phyloP scores from a whole-genome alignment of 2,329 filamentous ascomycete genomes.

The Penicillium sp. region DNA sequence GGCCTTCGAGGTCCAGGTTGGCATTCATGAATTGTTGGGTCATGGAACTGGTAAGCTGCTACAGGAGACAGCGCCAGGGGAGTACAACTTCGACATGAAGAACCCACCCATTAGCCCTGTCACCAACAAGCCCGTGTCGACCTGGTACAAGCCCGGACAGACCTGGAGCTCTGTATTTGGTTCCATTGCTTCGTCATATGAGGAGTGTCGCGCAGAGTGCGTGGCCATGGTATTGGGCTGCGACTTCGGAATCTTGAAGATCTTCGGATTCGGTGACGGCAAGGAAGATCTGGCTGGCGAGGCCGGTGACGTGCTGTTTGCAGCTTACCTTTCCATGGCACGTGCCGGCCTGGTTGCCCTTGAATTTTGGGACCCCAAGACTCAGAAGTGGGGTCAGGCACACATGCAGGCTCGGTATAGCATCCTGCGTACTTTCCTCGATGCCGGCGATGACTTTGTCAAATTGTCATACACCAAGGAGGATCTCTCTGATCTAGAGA shows the following conservation, averaged over 20 bases:
- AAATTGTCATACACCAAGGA: constrained; percentile 72
- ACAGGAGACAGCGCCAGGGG: constrained; percentile 78
- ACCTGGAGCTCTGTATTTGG: constrained; percentile 95
- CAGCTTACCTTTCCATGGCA: constrained; percentile 89
- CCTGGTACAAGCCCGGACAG: constrained; percentile 92
- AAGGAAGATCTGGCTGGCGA: constrained; percentile 67
- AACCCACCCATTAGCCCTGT: constrained; percentile 81
- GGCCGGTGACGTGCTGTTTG: constrained; percentile 84
- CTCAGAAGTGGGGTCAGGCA: constrained; percentile 85
- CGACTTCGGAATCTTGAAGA: constrained; percentile 82
- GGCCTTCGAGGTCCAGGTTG: constrained; percentile 93
- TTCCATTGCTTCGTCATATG: constrained; percentile 80
- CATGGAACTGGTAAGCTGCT: constrained; percentile 93
- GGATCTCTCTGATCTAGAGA: constrained; percentile 76
- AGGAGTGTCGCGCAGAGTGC: constrained; percentile 91
- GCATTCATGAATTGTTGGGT: constrained; percentile 83
- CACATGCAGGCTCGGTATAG: constrained; percentile 91
- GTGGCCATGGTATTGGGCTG: constrained; percentile 90
- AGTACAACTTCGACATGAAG: constrained; percentile 82
- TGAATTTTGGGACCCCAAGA: constrained; percentile 93
- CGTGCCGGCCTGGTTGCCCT: constrained; percentile 83
- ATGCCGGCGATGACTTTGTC: constrained; percentile 84
- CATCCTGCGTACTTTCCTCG: constrained; percentile 73
- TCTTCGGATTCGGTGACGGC: constrained; percentile 88
- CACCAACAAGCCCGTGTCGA: constrained; percentile 71